A percentile compares a stretch with the other conserved stretches of the same genome.
These are phyloP conservation scores for Rhynchospora breviuscula DNA, from an alignment of 176 grass and related monocot species.

Conservation along the genomic window DNA sequence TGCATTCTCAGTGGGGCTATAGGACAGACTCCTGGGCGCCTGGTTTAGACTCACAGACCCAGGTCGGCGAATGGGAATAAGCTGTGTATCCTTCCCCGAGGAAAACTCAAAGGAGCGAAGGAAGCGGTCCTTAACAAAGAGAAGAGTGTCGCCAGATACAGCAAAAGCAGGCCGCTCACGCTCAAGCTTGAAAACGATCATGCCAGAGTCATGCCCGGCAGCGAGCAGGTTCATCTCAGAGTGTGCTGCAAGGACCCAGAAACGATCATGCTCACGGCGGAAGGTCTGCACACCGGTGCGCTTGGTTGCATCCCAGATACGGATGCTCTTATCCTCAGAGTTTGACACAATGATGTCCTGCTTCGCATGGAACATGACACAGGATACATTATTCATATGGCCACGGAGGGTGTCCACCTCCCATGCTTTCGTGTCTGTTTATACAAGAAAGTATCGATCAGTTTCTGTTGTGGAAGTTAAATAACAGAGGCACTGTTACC, in stretches of 20 bases:
- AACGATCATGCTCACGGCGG: slow-evolving; percentile 86
- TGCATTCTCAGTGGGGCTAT: slow-evolving; percentile 90
- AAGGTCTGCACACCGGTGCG: slow-evolving; percentile 83
- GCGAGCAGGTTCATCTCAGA: slow-evolving; percentile 96
- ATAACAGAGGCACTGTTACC: background rate
- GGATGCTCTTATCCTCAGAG: slow-evolving; percentile 97
- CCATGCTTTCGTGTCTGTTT: slow-evolving; percentile 88
- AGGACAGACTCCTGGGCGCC: slow-evolving; percentile 68
- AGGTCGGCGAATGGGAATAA: slow-evolving; percentile 66
- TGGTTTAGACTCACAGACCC: slow-evolving; percentile 79
- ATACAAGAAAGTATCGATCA: slow-evolving; percentile 19
- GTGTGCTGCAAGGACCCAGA: slow-evolving; percentile 90
- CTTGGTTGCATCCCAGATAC: slow-evolving; percentile 92
- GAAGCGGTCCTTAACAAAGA: slow-evolving; percentile 94
- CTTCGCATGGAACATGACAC: slow-evolving; percentile 89
- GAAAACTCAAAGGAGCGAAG: slow-evolving; percentile 63
- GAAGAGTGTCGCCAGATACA: slow-evolving; percentile 60
- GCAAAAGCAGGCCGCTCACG: slow-evolving; percentile 74
- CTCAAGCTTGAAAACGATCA: slow-evolving; percentile 93
- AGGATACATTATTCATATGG: slow-evolving; percentile 96
- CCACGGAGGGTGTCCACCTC: slow-evolving; percentile 92
- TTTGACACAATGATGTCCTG: slow-evolving; percentile 95
- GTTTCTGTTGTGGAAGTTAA: background rate
- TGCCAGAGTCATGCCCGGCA: slow-evolving; percentile 90
- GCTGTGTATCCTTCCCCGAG: slow-evolving; percentile 63